Base-by-base conservation (phyloP, 164 flowering plant genomes). In the Dillenia turbinata region DNA sequence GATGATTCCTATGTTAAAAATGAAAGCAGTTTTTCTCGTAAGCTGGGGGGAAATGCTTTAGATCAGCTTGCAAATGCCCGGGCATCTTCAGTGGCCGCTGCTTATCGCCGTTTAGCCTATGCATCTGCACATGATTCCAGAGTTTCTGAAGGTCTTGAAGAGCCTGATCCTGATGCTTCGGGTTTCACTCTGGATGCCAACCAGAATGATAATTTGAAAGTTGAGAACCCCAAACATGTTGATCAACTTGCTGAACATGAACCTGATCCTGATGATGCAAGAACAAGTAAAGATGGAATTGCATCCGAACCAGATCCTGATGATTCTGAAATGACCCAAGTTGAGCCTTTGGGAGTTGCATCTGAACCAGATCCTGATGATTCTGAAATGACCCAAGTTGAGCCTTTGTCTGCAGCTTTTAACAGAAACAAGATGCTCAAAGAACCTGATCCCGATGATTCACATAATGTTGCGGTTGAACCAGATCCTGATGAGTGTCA, bases 71-170 rank as follows among this genome's bases (percentile, higher is more conserved):
- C 77, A 17, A 73, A 69, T 86, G 96, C 90, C n/a, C 92, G 96
- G 62, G 76, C 70, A 56, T 74, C 96, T 56, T 89, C 99, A 0
- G 87, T 88, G 19, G 80, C 83, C 70, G 99, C 99, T 68, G 99
- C 99, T 62, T 82, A 84, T 68, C 70, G 51, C 8, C 87, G 98
- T 47, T 45, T 87, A 7, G 72, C 73, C 49, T 70, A 63, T 72
- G 65, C 59, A 48, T 71, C 79, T 57, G 33, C 57, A 16, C 60
- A 69, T 46, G 64, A 22, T 53, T 54, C 54, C 9, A 62, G 57
- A 47, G 69, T 26, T 47, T 57, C 69, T 49, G 73, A 63, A 67
- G 71, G 40, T 16, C 50, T 44, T 56, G 75, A 60, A 56, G 81
- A 82, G 70, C 80, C 80, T 19, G 79, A 80, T 47, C 77, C 82